Conservation (phyloP, 441 rosid genomes). For the Jatropha podagrica region DNA sequence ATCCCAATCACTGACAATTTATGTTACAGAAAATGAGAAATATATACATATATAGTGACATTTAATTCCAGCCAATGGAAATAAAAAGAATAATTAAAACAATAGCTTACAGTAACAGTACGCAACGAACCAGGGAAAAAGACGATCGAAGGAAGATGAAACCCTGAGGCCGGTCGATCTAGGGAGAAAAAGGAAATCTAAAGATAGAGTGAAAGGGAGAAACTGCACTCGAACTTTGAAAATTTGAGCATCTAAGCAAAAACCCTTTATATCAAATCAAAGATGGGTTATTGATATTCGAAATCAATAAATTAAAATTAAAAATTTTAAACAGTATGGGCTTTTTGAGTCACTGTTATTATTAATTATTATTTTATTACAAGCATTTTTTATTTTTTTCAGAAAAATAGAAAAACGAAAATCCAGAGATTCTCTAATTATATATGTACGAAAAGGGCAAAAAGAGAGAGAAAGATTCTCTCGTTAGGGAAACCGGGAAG, state of each 20-base stretch:
- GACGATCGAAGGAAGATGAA: neutral
- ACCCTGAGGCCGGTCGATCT: conserved; percentile 7
- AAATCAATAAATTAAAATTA: neutral
- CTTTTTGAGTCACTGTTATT: neutral
- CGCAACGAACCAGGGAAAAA: neutral
- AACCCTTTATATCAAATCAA: neutral
- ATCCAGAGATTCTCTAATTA: neutral
- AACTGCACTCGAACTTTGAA: neutral
- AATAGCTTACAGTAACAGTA: conserved; percentile 9
- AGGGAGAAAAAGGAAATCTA: neutral
- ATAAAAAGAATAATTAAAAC: neutral
- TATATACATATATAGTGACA: neutral
- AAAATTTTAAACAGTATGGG: neutral
- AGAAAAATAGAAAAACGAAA: neutral
- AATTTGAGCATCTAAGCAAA: neutral
- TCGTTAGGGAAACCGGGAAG: neutral
- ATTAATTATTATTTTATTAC: neutral
- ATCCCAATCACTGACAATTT: neutral
- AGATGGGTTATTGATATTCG: neutral
- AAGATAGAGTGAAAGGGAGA: neutral
- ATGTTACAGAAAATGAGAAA: neutral
- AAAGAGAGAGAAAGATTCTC: neutral
- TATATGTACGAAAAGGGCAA: neutral
- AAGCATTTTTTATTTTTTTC: neutral
- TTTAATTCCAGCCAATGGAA: conserved; percentile 1